Percentiles rank a stretch among this genome's conserved stretches.
These are phyloP conservation scores for Cyclotella cryptica DNA, from an alignment of 108 stramenopile genomes.

Conservation along the genomic window DNA sequence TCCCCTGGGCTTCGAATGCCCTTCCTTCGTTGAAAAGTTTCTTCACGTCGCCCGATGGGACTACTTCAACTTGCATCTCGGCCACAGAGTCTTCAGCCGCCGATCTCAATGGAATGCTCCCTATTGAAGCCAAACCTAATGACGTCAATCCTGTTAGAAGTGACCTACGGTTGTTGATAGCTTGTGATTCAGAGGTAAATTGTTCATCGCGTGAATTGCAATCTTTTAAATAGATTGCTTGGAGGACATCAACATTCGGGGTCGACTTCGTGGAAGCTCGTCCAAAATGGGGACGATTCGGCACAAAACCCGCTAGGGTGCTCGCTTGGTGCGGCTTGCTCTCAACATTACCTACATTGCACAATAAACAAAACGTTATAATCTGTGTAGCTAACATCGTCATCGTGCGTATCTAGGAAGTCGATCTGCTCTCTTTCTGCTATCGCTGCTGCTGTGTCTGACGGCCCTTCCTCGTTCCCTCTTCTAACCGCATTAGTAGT, in stretches of 20 bases:
- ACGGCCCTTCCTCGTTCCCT: too few species aligned
- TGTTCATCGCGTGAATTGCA: background rate
- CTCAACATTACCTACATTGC: too few species aligned
- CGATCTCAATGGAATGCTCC: constrained; percentile 2
- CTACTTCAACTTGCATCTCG: constrained; percentile 23
- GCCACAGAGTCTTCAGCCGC: background rate
- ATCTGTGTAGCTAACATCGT: too few species aligned
- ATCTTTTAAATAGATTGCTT: background rate
- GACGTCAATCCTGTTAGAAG: background rate
- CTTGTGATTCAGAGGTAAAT: background rate
- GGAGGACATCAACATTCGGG: background rate
- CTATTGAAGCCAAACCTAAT: background rate
- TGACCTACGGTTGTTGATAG: background rate
- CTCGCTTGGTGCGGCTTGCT: too few species aligned
- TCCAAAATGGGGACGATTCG: background rate
- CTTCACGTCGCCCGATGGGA: constrained; percentile 41
- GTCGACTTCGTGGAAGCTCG: background rate
- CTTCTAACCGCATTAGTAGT: too few species aligned
- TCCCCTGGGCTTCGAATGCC: constrained; percentile 77
- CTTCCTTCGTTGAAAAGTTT: constrained; percentile 80
- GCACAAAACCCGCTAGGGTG: too few species aligned
- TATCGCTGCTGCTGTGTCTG: too few species aligned
- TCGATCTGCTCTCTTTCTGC: too few species aligned
- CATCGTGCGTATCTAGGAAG: too few species aligned
- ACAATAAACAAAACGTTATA: too few species aligned